A percentile compares a stretch with the other conserved stretches of the same genome.
Conservation (phyloP, 495 filamentous ascomycete species). For the Aspergillus incahuasiensis region DNA sequence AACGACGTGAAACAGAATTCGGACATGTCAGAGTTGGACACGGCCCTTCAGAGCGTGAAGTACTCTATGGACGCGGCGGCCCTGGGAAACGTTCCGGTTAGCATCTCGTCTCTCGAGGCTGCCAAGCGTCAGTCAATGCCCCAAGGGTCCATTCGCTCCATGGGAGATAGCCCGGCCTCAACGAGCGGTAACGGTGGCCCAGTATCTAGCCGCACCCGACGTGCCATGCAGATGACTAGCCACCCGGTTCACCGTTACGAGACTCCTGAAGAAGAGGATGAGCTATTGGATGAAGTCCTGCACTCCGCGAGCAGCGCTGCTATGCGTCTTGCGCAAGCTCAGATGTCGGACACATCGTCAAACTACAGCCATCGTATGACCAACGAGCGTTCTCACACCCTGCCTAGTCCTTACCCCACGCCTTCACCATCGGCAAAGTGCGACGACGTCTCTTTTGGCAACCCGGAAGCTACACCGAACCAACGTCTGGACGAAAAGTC, state of each 20-base stretch:
- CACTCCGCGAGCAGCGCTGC: constrained; percentile 56
- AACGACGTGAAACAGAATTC: constrained; percentile 49
- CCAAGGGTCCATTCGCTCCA: constrained; percentile 57
- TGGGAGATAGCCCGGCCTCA: constrained; percentile 57
- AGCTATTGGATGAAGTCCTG: constrained; percentile 82
- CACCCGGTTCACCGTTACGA: constrained; percentile 78
- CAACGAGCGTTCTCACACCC: constrained; percentile 48
- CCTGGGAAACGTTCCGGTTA: constrained; percentile 45
- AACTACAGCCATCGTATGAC: constrained; percentile 44
- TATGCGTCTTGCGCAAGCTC: constrained; percentile 47
- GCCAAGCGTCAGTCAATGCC: constrained; percentile 71
- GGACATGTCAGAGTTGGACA: constrained; percentile 64
- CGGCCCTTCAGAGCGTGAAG: constrained; percentile 67
- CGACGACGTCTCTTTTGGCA: constrained; percentile 63
- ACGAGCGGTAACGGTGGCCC: constrained; percentile 53
- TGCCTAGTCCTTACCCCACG: constrained; percentile 84
- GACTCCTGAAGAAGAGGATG: constrained; percentile 94
- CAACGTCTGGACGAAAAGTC: constrained; percentile 54
- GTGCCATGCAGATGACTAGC: constrained; percentile 70
- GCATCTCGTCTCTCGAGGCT: constrained; percentile 43
- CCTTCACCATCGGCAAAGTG: constrained; percentile 85
- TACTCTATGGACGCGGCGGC: constrained; percentile 55
- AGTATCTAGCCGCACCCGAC: constrained; percentile 77
- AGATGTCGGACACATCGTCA: constrained; percentile 36
- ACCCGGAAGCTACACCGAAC: constrained; percentile 45